Evolutionary conservation across 2,329 filamentous ascomycete species (phyloP).

Genomic region (Fusarium kyushuense): DNA sequence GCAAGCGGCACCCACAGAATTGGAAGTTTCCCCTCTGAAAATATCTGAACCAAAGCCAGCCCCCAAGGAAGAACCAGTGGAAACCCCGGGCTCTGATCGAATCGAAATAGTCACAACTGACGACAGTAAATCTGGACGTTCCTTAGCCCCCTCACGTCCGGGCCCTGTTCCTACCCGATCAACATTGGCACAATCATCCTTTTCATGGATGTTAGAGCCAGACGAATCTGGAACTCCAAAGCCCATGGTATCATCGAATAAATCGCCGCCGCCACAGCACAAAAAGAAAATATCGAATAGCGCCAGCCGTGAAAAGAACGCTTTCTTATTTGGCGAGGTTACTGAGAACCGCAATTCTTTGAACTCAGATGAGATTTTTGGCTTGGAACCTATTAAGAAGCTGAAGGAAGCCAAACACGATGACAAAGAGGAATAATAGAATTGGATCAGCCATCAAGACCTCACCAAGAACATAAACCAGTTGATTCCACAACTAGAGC

Average conservation of each 20-base stretch:
- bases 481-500: constrained; percentile 3
- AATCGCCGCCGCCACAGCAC: constrained; percentile 52
- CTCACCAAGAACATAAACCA: not conserved
- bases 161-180: constrained; percentile 69
- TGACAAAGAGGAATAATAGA: constrained; percentile 1
- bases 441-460: not conserved
- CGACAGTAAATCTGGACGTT: constrained; percentile 26
- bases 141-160: constrained; percentile 34
- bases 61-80: constrained; percentile 7
- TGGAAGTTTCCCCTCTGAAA: constrained; percentile 39
- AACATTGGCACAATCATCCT: constrained; percentile 78
- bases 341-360: constrained; percentile 54
- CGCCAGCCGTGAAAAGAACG: constrained; percentile 66
- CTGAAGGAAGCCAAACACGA: constrained; percentile 37
- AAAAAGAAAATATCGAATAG: constrained; percentile 59
- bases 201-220: constrained; percentile 82
- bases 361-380: constrained; percentile 65
- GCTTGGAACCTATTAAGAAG: constrained; percentile 62
- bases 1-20: constrained; percentile 7
- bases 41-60: constrained; percentile 28
- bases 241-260: constrained; percentile 40
- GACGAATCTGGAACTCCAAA: constrained; percentile 54
- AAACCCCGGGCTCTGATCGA: constrained; percentile 25
- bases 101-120: constrained; percentile 37
- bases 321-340: constrained; percentile 70